Evolutionary conservation across 345 rosid genomes (phyloP).

Genomic region (Clausena lansium): DNA sequence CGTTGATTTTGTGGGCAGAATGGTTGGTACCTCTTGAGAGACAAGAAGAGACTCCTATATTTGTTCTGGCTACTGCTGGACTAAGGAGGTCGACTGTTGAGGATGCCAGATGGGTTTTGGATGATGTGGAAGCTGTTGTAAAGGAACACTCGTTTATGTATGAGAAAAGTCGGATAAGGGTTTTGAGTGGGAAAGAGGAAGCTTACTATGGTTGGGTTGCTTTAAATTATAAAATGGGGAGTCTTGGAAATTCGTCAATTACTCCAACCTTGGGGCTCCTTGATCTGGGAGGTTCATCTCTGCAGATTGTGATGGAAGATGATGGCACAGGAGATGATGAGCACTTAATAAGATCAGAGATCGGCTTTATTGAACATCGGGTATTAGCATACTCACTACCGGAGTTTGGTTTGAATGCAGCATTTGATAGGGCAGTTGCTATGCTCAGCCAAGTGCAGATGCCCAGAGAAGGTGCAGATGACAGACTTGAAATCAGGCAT

Average conservation of each 20-base stretch:
- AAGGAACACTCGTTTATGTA: slow-evolving; percentile 38
- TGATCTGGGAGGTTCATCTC: slow-evolving; percentile 66
- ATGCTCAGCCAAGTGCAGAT: slow-evolving; percentile 31
- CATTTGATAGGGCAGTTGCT: slow-evolving; percentile 53
- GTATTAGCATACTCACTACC: slow-evolving; percentile 50
- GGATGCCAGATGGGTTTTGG: slow-evolving; percentile 42
- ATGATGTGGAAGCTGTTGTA: slow-evolving; percentile 39
- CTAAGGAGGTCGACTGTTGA: slow-evolving; percentile 38
- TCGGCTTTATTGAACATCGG: slow-evolving; percentile 30
- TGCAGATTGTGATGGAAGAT: slow-evolving; percentile 54
- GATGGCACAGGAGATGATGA: slow-evolving; percentile 22
- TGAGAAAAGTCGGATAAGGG: slow-evolving; percentile 44
- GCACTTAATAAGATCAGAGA: slow-evolving; percentile 34
- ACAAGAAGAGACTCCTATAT: slow-evolving; percentile 47
- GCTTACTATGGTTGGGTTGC: slow-evolving; percentile 72
- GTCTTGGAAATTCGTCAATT: slow-evolving; percentile 34
- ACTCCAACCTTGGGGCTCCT: slow-evolving; percentile 49
- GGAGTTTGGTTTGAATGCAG: slow-evolving; percentile 50
- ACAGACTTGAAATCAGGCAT: slow-evolving; percentile 35
- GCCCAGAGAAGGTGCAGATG: slow-evolving; percentile 6
- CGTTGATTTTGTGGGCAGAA: slow-evolving; percentile 43
- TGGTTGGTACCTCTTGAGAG: slow-evolving; percentile 43
- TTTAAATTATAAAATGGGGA: slow-evolving; percentile 51
- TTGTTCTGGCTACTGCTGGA: slow-evolving; percentile 66
- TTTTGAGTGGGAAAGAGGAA: slow-evolving; percentile 62